Conservation (phyloP, 2,329 filamentous ascomycete species). For the Lecanosticta acicola region DNA sequence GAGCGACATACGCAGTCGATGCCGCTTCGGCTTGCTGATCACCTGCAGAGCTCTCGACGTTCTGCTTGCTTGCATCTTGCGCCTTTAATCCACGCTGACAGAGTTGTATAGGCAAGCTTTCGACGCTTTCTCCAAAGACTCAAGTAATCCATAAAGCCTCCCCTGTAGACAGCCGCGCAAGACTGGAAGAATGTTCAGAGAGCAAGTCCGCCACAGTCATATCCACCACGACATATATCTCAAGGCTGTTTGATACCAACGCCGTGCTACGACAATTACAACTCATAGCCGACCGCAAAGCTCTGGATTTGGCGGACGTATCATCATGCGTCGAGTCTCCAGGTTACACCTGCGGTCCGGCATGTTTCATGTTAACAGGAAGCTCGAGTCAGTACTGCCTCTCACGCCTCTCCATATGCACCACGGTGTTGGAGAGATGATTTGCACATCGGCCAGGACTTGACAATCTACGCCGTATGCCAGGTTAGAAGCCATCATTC, state of each 20-base stretch:
- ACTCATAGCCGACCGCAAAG: not conserved
- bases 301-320: not conserved
- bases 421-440: not conserved
- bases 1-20: slow-evolving; percentile 44
- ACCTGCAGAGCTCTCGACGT: no score
- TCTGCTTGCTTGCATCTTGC: slow-evolving; percentile 51
- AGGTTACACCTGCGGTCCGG: not conserved
- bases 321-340: not conserved
- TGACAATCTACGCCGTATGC: not conserved
- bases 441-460: not conserved
- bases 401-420: not conserved
- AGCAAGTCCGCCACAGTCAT: not conserved
- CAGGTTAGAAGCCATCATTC: not conserved
- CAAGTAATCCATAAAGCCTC: no score
- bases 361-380: not conserved
- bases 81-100: slow-evolving; percentile 62
- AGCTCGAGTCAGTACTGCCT: not conserved
- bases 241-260: not conserved
- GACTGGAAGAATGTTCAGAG: slow-evolving; percentile 39
- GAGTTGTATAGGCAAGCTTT: no score
- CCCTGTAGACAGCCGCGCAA: no score
- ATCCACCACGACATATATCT: not conserved
- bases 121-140: no score
- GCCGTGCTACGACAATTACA: not conserved
- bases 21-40: slow-evolving; percentile 34